Base-by-base conservation (phyloP, 2,329 filamentous ascomycete genomes). In the Talaromyces sp. region DNA sequence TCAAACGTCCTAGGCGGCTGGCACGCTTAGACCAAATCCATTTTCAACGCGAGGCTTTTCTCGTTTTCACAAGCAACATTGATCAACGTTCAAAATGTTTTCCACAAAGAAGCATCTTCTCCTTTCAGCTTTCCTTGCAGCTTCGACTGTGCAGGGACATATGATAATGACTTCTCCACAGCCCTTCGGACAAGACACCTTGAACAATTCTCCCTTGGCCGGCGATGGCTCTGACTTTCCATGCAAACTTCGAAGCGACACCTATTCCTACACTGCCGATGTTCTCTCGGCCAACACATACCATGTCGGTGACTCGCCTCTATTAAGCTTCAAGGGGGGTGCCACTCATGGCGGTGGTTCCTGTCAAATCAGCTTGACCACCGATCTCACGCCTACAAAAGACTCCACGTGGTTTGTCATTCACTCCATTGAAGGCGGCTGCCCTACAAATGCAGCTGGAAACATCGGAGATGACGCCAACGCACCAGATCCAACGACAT, bases 271-370 rank as follows among this genome's bases (percentile, higher is more conserved):
- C 16, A 65, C 59, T 2, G 22, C 45, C 11, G 60, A 22, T 22
- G 35, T 45, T 16, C 52, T 62, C 39, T 1, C 79, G 77, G 72
- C 74, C 61, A 92, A 91, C 70, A 74, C 81, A 0, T 91, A 90
- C 77, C 79, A 83, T 0, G 83, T 90, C 14, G 92, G 92, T 3
- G 84, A 85, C 6, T 68, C 76, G 0, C 86, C 90, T 71, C 75
- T 80, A 0, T 82, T 97, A 1, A 76, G 78, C 0, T 91, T 97
- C 77, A 79, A 79, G 0, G 93, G 93, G 41, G 81, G 83, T 58
- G 93, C 93, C 2, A 87, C 89, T 0, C 95, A 99, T 70, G 93
- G 93, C 19, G 95, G 95, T 62, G 95, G 95, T 0, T 96, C 92
- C 0, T 98, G 95, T 81, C 95, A 99, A 72, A 80, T 98, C 65